phyloP scores from a whole-genome alignment of 345 rosid genomes.

The Moricandia moricandioides region DNA sequence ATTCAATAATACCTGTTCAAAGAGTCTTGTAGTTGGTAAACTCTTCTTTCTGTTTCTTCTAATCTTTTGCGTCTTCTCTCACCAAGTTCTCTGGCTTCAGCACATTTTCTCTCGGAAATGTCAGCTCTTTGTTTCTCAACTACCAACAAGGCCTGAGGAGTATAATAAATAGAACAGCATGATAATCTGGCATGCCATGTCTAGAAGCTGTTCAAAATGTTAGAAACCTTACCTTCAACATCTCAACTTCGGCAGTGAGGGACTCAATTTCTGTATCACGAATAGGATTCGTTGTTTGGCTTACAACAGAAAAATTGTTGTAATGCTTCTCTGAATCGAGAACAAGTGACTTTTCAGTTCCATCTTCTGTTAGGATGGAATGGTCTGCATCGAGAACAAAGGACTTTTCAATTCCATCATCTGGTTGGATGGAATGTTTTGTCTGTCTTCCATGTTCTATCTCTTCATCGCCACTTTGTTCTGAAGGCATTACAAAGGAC shows the following conservation, averaged over 20 bases:
- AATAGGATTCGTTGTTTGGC: constrained; percentile 36
- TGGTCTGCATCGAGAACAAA: not conserved
- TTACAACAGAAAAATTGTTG: constrained; percentile 15
- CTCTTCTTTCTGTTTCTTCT: constrained; percentile 73
- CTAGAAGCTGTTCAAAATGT: not conserved
- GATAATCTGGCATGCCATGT: constrained; percentile 4
- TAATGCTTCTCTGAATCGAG: constrained; percentile 34
- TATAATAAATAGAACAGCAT: not conserved
- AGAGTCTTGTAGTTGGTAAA: constrained; percentile 70
- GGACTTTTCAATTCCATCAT: constrained; percentile 13
- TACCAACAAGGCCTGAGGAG: constrained; percentile 50
- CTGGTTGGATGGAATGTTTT: constrained; percentile 9
- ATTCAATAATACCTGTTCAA: constrained; percentile 67
- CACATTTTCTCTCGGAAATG: constrained; percentile 55
- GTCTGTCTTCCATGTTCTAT: constrained; percentile 2
- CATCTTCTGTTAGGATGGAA: constrained; percentile 7
- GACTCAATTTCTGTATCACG: constrained; percentile 49
- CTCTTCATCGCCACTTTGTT: constrained; percentile 21
- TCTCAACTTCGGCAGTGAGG: constrained; percentile 53
- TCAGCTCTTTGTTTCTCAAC: constrained; percentile 79
- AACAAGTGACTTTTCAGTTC: constrained; percentile 18
- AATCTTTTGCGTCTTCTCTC: constrained; percentile 67
- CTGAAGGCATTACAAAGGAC: constrained; percentile 4
- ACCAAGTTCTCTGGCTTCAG: constrained; percentile 59
- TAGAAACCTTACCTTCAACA: constrained; percentile 56